phyloP scores from a whole-genome alignment of 1,284 basidiomycete species.

The Taiwanofungus camphoratus region DNA sequence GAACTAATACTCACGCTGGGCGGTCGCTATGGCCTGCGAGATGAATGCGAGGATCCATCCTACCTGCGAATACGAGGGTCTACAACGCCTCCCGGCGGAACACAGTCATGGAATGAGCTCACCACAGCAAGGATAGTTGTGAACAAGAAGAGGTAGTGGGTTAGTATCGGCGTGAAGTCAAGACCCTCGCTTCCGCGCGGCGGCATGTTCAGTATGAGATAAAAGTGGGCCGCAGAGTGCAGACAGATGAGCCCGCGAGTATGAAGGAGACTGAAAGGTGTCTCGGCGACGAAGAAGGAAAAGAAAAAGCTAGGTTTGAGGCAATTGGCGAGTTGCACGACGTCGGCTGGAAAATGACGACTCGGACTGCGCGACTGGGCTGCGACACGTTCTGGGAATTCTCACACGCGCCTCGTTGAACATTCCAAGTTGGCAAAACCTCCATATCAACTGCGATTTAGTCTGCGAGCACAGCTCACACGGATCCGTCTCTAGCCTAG shows the following conservation, averaged over 20 bases:
- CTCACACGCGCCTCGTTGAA: neutral
- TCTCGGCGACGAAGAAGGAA: neutral
- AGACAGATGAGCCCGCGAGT: conserved; percentile 1
- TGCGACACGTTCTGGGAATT: neutral
- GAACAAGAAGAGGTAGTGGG: conserved; percentile 86
- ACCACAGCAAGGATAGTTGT: conserved; percentile 80
- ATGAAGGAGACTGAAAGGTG: neutral
- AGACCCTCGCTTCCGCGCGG: conserved; percentile 54
- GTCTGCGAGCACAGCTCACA: too few species aligned
- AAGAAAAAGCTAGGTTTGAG: neutral
- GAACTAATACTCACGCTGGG: conserved; percentile 44
- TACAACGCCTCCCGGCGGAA: conserved; percentile 1
- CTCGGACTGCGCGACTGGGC: neutral
- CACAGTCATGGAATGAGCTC: conserved; percentile 20
- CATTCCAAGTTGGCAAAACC: too few species aligned
- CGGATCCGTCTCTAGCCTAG: too few species aligned
- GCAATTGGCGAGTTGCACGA: neutral
- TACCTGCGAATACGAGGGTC: conserved; percentile 39
- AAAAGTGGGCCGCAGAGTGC: neutral
- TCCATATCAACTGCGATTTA: too few species aligned
- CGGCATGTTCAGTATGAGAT: conserved; percentile 43
- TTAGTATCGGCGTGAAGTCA: conserved; percentile 81
- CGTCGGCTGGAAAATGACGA: neutral
- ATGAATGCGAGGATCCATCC: conserved; percentile 95
- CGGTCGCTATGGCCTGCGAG: conserved; percentile 65